Conservation (phyloP, 352 stramenopile species). For the Hyaloperonospora arabidopsidis region DNA sequence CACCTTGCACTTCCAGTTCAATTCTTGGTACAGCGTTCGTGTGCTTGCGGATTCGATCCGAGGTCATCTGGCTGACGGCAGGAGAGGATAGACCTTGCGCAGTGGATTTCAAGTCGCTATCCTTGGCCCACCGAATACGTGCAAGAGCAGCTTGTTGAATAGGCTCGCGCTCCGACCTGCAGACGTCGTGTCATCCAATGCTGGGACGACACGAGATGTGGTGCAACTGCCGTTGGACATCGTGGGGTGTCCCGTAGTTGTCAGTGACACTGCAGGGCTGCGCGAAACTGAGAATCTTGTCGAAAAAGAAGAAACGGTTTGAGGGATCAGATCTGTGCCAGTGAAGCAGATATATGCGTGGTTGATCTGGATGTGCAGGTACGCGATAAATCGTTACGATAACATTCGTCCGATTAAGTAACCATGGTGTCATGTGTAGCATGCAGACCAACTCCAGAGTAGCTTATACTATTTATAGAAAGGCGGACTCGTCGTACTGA, state of each 20-base stretch:
- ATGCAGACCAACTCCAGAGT: conserved; percentile 27
- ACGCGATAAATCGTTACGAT: not conserved
- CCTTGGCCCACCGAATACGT: conserved; percentile 85
- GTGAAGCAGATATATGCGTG: conserved; percentile 65
- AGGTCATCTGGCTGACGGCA: conserved; percentile 71
- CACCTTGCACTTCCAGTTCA: too few relatives aligned
- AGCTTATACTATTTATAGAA: conserved; percentile 46
- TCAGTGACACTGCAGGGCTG: conserved; percentile 95
- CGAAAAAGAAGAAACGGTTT: conserved; percentile 70
- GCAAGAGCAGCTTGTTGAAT: conserved; percentile 90
- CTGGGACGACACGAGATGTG: conserved; percentile 96
- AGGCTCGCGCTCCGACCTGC: conserved; percentile 88
- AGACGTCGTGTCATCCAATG: conserved; percentile 93
- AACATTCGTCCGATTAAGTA: not conserved
- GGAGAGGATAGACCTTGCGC: conserved; percentile 88
- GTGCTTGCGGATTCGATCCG: conserved; percentile 59
- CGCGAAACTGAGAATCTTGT: conserved; percentile 75
- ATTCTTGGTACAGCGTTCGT: conserved; percentile 31
- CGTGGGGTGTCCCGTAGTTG: conserved; percentile 88
- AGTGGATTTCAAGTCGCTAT: conserved; percentile 86
- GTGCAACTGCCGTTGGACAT: conserved; percentile 94
- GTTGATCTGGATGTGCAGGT: conserved; percentile 80
- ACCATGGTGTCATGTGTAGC: conserved; percentile 24
- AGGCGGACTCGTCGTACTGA: conserved; percentile 59
- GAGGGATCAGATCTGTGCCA: conserved; percentile 58